phyloP scores from a whole-genome alignment of 306 rosid genomes.

The Pterocarpus santalinus region DNA sequence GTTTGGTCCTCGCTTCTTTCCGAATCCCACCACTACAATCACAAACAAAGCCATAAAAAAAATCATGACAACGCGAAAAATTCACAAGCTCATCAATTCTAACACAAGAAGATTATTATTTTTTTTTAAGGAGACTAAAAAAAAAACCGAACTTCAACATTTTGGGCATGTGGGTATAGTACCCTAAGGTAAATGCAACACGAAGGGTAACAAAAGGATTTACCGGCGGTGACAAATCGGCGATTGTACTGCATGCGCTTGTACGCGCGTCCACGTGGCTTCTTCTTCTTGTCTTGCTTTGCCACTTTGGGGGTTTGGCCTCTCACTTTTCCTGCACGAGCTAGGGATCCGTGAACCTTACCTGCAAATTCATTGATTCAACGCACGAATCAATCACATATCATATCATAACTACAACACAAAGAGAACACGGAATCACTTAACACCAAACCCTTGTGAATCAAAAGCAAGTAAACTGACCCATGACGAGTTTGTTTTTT shows the following conservation, averaged over 20 bases:
- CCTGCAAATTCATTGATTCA: conserved; percentile 27
- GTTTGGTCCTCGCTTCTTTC: conserved; percentile 57
- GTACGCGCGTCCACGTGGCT: conserved; percentile 63
- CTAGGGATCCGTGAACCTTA: conserved; percentile 57
- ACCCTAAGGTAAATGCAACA: not conserved
- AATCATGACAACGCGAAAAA: not conserved
- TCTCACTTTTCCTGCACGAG: conserved; percentile 57
- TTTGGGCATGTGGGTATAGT: not conserved
- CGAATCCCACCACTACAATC: conserved; percentile 55
- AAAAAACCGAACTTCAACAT: not conserved
- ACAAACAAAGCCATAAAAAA: not conserved
- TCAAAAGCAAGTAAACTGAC: not conserved
- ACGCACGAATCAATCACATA: not conserved
- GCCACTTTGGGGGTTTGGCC: conserved; percentile 60
- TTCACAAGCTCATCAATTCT: not conserved
- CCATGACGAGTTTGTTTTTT: not conserved
- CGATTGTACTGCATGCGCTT: conserved; percentile 60
- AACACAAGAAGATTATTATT: not conserved
- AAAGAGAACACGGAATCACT: not conserved
- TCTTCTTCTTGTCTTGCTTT: conserved; percentile 55
- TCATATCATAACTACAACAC: not conserved
- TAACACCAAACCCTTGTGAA: not conserved
- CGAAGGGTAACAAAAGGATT: not conserved
- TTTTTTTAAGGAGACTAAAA: not conserved
- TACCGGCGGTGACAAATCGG: conserved; percentile 61